These are phyloP conservation scores for Cystobasidium onofrii DNA, from an alignment of 768 basidiomycete genomes.

Conservation along the genomic window DNA sequence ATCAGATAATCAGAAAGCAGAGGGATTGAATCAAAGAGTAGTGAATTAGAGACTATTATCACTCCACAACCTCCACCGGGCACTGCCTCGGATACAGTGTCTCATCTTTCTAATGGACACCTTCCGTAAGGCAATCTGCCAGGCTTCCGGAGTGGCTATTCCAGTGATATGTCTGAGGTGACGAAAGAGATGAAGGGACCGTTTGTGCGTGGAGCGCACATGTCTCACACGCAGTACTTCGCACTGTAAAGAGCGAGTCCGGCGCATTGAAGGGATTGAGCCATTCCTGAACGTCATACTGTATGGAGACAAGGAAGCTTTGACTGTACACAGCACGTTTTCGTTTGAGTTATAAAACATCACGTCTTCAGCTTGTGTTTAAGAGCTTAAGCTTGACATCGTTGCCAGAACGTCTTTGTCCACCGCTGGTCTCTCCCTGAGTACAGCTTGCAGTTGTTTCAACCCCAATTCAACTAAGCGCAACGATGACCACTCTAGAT, in stretches of 20 bases:
- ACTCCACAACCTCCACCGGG: neutral
- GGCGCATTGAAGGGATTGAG: no score
- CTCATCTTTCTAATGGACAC: neutral
- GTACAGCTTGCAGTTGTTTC: neutral
- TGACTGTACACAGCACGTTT: no score
- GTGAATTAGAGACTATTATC: neutral
- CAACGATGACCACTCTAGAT: conserved; percentile 20
- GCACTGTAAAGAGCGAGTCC: no score
- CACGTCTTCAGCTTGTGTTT: no score
- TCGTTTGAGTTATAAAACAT: no score
- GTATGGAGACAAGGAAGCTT: no score
- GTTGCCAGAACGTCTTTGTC: no score
- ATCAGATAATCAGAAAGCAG: neutral
- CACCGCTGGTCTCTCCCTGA: no score
- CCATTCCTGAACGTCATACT: no score
- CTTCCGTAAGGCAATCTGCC: neutral
- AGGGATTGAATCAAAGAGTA: neutral
- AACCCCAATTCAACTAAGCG: neutral
- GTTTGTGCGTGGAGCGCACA: no score
- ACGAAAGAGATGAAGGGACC: neutral
- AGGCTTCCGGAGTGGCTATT: neutral
- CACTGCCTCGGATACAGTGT: neutral
- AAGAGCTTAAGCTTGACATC: no score
- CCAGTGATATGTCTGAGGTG: neutral
- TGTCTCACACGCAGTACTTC: no score